These are phyloP conservation scores for Schizophyllum amplum DNA, from an alignment of 1,284 basidiomycete species.

Conservation along the genomic window DNA sequence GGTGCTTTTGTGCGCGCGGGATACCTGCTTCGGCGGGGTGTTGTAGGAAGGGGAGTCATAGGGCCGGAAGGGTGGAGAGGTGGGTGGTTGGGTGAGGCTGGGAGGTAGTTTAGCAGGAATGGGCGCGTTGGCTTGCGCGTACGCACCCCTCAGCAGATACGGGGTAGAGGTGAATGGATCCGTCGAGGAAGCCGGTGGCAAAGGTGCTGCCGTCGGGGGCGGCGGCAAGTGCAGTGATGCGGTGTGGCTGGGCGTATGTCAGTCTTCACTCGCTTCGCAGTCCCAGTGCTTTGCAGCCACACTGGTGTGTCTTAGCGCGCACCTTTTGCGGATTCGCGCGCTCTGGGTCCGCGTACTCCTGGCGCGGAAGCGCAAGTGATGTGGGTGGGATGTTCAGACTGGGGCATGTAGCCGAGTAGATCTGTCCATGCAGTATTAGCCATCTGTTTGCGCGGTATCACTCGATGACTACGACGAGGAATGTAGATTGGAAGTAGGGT, in stretches of 20 bases:
- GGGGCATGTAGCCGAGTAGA: background rate
- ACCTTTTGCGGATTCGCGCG: conserved; percentile 32
- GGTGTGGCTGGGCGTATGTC: conserved; percentile 31
- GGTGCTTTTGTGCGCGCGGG: conserved; percentile 46
- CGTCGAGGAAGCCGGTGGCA: conserved; percentile 53
- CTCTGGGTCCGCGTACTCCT: conserved; percentile 37
- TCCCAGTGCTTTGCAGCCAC: no score
- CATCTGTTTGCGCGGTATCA: conserved; percentile 22
- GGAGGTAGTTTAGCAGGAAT: background rate
- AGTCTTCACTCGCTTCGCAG: conserved; percentile 4
- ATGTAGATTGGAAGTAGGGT: no score
- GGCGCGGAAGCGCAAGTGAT: conserved; percentile 32
- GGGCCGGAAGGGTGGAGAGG: conserved; percentile 9
- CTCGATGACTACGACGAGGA: no score
- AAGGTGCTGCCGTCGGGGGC: conserved; percentile 49
- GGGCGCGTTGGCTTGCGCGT: background rate
- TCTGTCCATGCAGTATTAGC: conserved; percentile 26
- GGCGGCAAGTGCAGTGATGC: conserved; percentile 57
- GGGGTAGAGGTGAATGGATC: conserved; percentile 41
- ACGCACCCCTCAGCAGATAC: conserved; percentile 14
- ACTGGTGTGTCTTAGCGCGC: conserved; percentile 13
- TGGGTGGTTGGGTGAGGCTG: conserved; percentile 6
- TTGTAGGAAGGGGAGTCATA: conserved; percentile 15
- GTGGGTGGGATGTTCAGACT: conserved; percentile 29
- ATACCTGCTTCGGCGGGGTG: conserved; percentile 22